Conservation (phyloP, 2,329 filamentous ascomycete genomes). For the Arthrobotrys conoides region DNA sequence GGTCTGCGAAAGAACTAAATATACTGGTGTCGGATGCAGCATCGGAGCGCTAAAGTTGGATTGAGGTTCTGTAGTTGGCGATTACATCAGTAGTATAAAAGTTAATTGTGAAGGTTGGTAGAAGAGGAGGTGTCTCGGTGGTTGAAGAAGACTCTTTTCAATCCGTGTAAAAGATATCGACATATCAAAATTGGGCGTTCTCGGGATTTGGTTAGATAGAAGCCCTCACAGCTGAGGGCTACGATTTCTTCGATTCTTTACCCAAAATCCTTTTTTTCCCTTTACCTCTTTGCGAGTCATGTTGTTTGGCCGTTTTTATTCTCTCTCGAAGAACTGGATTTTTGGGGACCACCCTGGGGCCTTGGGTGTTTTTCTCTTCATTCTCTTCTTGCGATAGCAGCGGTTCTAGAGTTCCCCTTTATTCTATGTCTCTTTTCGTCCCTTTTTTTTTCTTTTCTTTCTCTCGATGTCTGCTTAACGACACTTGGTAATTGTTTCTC, state of each 20-base stretch:
- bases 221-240: constrained; percentile 32
- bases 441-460: constrained; percentile 6
- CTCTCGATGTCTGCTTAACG: constrained; percentile 9
- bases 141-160: constrained; percentile 5
- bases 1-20: constrained; percentile 73
- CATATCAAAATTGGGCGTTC: constrained; percentile 54
- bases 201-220: constrained; percentile 57
- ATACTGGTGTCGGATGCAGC: neutral
- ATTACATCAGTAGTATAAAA: constrained; percentile 16
- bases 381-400: neutral
- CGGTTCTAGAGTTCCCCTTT: constrained; percentile 14
- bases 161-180: constrained; percentile 52
- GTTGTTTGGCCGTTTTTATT: constrained; percentile 1
- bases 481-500: constrained; percentile 42
- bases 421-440: neutral
- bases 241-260: constrained; percentile 58
- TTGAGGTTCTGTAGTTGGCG: neutral
- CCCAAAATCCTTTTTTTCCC: constrained; percentile 16
- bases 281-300: neutral
- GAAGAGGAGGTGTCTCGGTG: neutral
- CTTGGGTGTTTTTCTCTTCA: constrained; percentile 1
- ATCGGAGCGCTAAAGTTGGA: neutral
- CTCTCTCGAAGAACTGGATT: constrained; percentile 1
- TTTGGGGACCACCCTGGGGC: neutral
- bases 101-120: neutral